Conservation (phyloP, 1,284 basidiomycete species). For the Microbotryum violaceum region DNA sequence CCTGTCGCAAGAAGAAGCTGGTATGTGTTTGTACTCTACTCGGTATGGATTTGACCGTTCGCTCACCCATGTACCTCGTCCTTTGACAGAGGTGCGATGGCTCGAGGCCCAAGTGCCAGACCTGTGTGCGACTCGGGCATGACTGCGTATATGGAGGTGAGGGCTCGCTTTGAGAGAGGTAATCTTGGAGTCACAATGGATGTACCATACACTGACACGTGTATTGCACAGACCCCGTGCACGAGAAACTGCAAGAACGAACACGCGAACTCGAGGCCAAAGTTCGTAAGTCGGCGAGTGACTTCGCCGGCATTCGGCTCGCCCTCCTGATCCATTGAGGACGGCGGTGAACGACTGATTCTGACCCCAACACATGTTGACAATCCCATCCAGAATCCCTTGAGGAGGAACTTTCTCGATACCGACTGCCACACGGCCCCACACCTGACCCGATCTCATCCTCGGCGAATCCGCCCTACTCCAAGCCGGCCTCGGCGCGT, state of each 20-base stretch:
- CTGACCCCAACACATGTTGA: too few relatives aligned
- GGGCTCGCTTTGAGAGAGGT: not conserved
- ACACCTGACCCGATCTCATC: too few relatives aligned
- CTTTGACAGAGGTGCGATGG: constrained; percentile 23
- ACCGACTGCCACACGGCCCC: too few relatives aligned
- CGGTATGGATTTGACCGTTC: not conserved
- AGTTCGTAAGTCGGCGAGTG: constrained; percentile 8
- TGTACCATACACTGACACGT: too few relatives aligned
- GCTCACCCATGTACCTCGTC: not conserved
- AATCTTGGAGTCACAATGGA: too few relatives aligned
- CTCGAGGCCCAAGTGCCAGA: constrained; percentile 15
- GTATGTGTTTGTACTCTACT: constrained; percentile 6
- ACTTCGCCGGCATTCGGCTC: too few relatives aligned
- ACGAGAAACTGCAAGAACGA: constrained; percentile 16
- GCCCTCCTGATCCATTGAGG: too few relatives aligned
- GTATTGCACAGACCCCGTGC: constrained; percentile 16
- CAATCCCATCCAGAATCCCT: too few relatives aligned
- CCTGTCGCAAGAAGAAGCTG: constrained; percentile 23
- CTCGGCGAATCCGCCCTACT: too few relatives aligned
- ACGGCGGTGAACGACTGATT: too few relatives aligned
- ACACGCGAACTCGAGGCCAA: constrained; percentile 13
- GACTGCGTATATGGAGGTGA: constrained; percentile 27
- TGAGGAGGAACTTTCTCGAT: too few relatives aligned
- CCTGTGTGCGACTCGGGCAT: constrained; percentile 23
- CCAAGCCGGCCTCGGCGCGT: too few relatives aligned